phyloP scores from a whole-genome alignment of 2,329 filamentous ascomycete genomes.

The Pleoardoris graminearum region DNA sequence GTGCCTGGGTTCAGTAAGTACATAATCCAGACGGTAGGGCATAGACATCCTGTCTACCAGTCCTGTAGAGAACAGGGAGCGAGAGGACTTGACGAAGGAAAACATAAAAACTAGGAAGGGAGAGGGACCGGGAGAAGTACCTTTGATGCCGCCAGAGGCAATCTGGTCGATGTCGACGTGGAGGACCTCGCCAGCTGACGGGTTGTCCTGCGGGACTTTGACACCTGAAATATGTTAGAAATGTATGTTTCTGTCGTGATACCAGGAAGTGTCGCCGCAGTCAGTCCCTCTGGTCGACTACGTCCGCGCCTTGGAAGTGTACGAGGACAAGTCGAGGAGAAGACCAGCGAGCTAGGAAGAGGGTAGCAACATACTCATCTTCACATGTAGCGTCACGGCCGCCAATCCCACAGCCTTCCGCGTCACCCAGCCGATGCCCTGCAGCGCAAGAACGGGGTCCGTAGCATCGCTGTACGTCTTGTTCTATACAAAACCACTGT shows the following conservation, averaged over 20 bases:
- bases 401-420: conserved; percentile 73
- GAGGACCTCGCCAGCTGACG: conserved; percentile 39
- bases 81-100: no score
- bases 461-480: conserved; percentile 70
- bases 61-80: no score
- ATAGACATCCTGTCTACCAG: no score
- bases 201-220: conserved; percentile 45
- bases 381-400: conserved; percentile 67
- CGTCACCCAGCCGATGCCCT: conserved; percentile 62
- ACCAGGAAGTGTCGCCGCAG: no score
- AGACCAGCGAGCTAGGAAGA: no score
- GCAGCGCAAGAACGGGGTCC: conserved; percentile 69
- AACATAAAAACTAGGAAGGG: no score
- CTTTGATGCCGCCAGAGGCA: conserved; percentile 70
- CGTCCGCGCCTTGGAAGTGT: no score
- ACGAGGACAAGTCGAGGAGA: no score
- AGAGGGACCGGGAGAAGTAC: no score
- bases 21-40: no score
- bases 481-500: conserved; percentile 59
- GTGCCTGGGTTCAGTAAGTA: no score
- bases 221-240: background rate
- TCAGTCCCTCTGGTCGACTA: no score
- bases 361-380: conserved; percentile 21
- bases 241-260: background rate
- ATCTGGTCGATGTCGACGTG: conserved; percentile 75